Conservation (phyloP, 2,329 filamentous ascomycete species). For the Fusarium guadeloupense region DNA sequence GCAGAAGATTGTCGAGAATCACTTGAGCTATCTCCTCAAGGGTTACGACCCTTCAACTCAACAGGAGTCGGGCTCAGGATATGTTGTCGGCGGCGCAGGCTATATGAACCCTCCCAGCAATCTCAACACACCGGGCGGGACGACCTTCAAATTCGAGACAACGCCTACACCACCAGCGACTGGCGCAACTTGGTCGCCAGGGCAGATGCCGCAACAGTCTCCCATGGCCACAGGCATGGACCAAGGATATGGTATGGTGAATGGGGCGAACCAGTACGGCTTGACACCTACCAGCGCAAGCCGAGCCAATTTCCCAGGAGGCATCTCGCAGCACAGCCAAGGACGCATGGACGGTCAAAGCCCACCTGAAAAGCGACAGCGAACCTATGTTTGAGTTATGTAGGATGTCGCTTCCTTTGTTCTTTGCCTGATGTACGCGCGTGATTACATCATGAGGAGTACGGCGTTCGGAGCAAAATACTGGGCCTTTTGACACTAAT, state of each 20-base stretch:
- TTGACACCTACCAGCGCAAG: conserved; percentile 47
- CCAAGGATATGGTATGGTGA: conserved; percentile 57
- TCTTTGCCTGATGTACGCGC: conserved; percentile 27
- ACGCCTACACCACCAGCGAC: conserved; percentile 63
- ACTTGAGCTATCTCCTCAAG: conserved; percentile 84
- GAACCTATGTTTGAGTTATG: conserved; percentile 44
- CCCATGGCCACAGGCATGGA: conserved; percentile 55
- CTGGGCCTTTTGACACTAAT: conserved; percentile 10
- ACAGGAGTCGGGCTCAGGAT: conserved; percentile 50
- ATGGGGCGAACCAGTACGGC: conserved; percentile 52
- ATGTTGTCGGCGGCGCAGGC: conserved; percentile 46
- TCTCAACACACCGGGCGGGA: conserved; percentile 35
- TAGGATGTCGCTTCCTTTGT: conserved; percentile 1
- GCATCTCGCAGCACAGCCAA: conserved; percentile 37
- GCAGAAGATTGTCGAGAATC: conserved; percentile 86
- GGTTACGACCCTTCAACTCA: conserved; percentile 59
- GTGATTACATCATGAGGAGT: conserved; percentile 37
- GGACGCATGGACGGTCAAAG: conserved; percentile 54
- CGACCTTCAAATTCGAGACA: conserved; percentile 61
- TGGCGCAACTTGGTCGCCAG: conserved; percentile 61
- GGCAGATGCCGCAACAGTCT: conserved; percentile 61
- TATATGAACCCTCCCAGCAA: conserved; percentile 49
- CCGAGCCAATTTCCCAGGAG: conserved; percentile 41
- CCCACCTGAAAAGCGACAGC: conserved; percentile 62
- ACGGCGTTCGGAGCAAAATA: conserved; percentile 37